Percentiles rank a stretch among this genome's conserved stretches.
phyloP scores from a whole-genome alignment of 2,329 filamentous ascomycete genomes.

The Ceratocystis ficicola region DNA sequence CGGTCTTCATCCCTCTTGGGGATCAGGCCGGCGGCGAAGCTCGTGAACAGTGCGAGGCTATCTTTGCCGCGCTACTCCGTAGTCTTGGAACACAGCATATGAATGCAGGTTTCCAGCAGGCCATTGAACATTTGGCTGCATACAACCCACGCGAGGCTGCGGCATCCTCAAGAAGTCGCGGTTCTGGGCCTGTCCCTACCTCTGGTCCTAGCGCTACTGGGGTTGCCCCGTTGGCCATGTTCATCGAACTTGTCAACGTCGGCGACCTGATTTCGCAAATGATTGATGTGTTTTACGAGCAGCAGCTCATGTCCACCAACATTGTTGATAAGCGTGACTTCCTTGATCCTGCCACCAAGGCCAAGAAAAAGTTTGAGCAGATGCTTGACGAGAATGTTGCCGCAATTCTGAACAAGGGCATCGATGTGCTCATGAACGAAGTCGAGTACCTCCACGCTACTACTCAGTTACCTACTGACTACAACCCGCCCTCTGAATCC shows the following conservation, averaged over 20 bases:
- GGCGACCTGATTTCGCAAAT: conserved; percentile 97
- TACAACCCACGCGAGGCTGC: conserved; percentile 81
- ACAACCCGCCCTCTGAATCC: conserved; percentile 44
- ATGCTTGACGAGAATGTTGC: conserved; percentile 97
- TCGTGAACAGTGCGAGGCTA: conserved; percentile 73
- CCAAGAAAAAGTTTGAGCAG: conserved; percentile 97
- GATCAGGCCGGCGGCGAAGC: conserved; percentile 73
- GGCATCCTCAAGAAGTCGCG: conserved; percentile 50
- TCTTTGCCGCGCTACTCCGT: conserved; percentile 74
- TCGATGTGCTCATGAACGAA: conserved; percentile 96
- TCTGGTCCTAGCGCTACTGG: background rate
- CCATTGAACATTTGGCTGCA: conserved; percentile 75
- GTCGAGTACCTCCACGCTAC: conserved; percentile 91
- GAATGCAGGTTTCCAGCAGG: conserved; percentile 85
- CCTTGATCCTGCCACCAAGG: conserved; percentile 75
- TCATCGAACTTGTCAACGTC: conserved; percentile 94
- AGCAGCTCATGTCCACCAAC: conserved; percentile 72
- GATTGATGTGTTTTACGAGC: conserved; percentile 97
- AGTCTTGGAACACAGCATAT: conserved; percentile 79
- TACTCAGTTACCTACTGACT: conserved; percentile 74
- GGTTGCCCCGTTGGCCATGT: conserved; percentile 85
- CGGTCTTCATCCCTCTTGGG: conserved; percentile 68
- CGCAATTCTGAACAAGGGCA: conserved; percentile 90
- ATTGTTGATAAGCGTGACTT: conserved; percentile 91
- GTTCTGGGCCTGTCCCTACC: background rate